A percentile compares a stretch with the other conserved stretches of the same genome.
Conservation (phyloP, 176 grass and related monocot species). For the Calamus simplicifolius region DNA sequence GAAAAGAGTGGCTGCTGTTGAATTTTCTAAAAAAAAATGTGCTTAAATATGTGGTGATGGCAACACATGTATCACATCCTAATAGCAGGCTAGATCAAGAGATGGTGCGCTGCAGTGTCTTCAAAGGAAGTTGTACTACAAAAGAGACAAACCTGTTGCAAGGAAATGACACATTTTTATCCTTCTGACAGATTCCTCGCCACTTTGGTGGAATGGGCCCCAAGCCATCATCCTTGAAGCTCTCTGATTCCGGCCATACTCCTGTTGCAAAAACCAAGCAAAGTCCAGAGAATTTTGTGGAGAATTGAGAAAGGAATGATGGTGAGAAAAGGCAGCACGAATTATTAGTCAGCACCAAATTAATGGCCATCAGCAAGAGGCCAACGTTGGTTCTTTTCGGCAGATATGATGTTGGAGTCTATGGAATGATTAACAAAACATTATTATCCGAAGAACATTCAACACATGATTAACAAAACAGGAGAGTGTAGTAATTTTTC, state of each 20-base stretch:
- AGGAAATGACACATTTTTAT: slow-evolving; percentile 39
- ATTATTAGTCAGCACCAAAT: too few relatives aligned
- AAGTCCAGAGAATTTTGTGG: neutral
- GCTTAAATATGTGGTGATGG: neutral
- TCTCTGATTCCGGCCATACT: slow-evolving; percentile 90
- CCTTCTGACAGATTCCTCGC: slow-evolving; percentile 77
- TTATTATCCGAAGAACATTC: too few relatives aligned
- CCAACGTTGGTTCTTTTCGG: too few relatives aligned
- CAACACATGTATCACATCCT: neutral
- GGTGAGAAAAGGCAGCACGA: neutral
- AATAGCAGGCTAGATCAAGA: too few relatives aligned
- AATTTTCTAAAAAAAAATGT: too few relatives aligned
- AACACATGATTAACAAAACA: too few relatives aligned
- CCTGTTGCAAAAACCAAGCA: slow-evolving; percentile 22
- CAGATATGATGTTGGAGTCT: too few relatives aligned
- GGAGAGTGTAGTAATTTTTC: too few relatives aligned
- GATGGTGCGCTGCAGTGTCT: too few relatives aligned
- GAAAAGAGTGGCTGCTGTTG: too few relatives aligned
- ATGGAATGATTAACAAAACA: too few relatives aligned
- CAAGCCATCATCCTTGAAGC: slow-evolving; percentile 88
- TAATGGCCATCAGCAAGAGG: too few relatives aligned
- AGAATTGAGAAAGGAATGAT: neutral
- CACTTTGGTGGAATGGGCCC: slow-evolving; percentile 47
- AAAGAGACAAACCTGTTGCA: slow-evolving; percentile 66
- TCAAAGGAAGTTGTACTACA: neutral